Base-by-base conservation (phyloP, 108 stramenopile genomes). In the Skeletonema potamos region DNA sequence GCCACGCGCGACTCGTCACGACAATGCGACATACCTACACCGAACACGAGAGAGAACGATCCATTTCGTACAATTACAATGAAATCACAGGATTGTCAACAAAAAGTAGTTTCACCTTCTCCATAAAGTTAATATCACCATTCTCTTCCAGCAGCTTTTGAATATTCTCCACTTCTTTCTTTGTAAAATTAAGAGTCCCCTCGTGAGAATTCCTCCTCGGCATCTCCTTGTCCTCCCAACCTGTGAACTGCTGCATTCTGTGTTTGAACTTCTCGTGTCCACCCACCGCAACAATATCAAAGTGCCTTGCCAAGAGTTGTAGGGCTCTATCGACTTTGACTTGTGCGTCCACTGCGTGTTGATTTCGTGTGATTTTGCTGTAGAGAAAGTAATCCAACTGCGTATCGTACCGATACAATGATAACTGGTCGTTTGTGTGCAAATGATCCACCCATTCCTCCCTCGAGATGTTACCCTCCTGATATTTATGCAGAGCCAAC, bases 341-440 rank as follows among this genome's bases (percentile, higher is more conserved):
- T 27, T 57, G 27, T 29, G 26, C 28, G 11, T 18, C 18, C 9
- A 57, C 56, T n/a, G 11, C 17, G 15, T 7, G 15, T 27, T 11
- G 56, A 29, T 57, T 57, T 2, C 56, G 56, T 29, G 18, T 18
- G 0, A 57, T 57, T 24, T 28, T 28, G 15, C 17, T 57, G 56
- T 57, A 57, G 27, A 57, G 56, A 15, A 57, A 57, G 15, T 57
- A 57, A 29, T 57, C 56, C 18, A 57, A 29, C 18, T 57, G 56
- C 8, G 56, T 57, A 11, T 57, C 39, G 13, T n/a, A n/a, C n/a
- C n/a, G n/a, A 32, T 32, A 32, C 30, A 32, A 1, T 4, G 30
- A 32, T 32, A 1, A 32, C 30, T 32, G 30, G 30, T 32, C 30
- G 4, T 1, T 32, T 54, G 51, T 54, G 1, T 54, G 51, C 1